Base-by-base conservation (phyloP, 2,329 filamentous ascomycete species). In the Trichoderma arundinaceum region DNA sequence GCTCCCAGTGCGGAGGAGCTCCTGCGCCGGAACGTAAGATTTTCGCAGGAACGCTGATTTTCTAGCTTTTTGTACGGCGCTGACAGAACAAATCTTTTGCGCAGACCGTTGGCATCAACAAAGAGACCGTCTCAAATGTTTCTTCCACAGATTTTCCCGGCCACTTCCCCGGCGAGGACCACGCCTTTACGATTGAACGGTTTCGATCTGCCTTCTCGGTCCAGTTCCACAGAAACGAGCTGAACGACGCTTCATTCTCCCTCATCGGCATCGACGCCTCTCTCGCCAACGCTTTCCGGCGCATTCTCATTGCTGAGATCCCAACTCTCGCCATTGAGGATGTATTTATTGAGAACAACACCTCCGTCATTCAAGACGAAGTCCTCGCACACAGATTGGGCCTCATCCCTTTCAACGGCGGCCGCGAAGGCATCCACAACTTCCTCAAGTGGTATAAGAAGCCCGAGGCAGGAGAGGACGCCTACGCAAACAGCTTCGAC, bases 331-430 rank as follows among this genome's bases (percentile, higher is more conserved):
- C 96, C 71, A 94, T 99, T 74, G 95, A 99, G 83, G 90, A 88
- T 69, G 92, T 96, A 76, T 99, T 91, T 80, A 89, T 98, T 69
- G 87, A 92, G 76, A 96, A 97, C 83, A 99, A 99, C 83, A 98
- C 94, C 58, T 97, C 92, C 5, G 93, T 99, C 41, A 95, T 99
- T 74, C 94, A 98, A 77, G 95, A 99, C 76, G 95, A 99, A 82
- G 94, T 99, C 4, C 88, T 99, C 59, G 90, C 94, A 15, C 92
- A 95, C 77, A 87, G 95, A 51, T 84, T 99, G 38, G 95, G 95
- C 66, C 87, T 99, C 52, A 90, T 99, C 63, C 95, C 96, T 17
- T 89, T 99, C 71, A 90, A 89, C 70, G 95, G 92, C 70, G 87
- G 88, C 68, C 87, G 89, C 69, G 85, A 91, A 64, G 94, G 92